Evolutionary conservation across 202 grass and related monocot species (phyloP).

Genomic region (Musa balbisiana): DNA sequence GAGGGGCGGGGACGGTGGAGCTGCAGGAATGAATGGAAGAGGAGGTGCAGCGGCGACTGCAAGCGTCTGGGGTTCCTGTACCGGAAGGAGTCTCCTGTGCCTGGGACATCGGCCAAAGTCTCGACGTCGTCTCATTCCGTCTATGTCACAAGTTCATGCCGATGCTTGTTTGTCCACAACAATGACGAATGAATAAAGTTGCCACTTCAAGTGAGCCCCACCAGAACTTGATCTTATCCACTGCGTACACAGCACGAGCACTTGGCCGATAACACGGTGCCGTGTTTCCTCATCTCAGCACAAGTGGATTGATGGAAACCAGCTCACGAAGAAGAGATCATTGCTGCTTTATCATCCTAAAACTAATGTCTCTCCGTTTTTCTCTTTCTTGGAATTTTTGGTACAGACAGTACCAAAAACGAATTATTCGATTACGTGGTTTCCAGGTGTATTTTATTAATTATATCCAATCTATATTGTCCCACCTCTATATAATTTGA

Average conservation of each 20-base stretch:
- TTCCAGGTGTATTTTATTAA: too few relatives aligned
- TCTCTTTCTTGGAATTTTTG: too few relatives aligned
- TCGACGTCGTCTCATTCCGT: constrained; percentile 21
- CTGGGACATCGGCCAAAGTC: constrained; percentile 22
- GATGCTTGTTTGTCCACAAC: too few relatives aligned
- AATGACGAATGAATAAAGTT: too few relatives aligned
- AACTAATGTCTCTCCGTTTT: too few relatives aligned
- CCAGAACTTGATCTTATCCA: too few relatives aligned
- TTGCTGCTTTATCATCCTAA: background rate
- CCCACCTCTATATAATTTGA: too few relatives aligned
- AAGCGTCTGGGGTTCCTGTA: constrained; percentile 25
- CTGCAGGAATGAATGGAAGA: constrained; percentile 35
- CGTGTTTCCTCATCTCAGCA: background rate
- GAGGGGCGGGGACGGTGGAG: constrained; percentile 22
- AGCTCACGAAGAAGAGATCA: background rate
- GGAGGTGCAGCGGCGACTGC: constrained; percentile 23
- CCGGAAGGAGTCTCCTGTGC: constrained; percentile 21
- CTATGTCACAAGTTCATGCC: constrained; percentile 23
- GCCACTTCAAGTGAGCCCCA: too few relatives aligned
- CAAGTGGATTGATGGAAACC: background rate
- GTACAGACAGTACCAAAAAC: too few relatives aligned
- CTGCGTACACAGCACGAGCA: background rate
- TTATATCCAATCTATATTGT: too few relatives aligned
- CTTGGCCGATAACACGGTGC: background rate
- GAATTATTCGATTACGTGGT: too few relatives aligned